These are phyloP conservation scores for Lyophyllum atratum DNA, from an alignment of 768 basidiomycete genomes.

Conservation along the genomic window DNA sequence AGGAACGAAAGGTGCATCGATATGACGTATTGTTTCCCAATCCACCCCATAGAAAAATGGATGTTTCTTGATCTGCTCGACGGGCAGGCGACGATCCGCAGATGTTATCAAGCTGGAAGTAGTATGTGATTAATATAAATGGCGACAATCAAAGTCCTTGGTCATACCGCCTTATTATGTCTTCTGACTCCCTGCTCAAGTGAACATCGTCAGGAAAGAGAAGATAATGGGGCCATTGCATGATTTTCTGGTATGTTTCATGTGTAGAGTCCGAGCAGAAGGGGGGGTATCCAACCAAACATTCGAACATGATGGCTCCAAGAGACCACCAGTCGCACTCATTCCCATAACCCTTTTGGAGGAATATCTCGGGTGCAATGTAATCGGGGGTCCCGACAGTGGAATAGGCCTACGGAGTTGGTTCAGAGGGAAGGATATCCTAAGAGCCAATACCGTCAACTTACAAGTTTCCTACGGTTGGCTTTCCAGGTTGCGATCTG, in stretches of 20 bases:
- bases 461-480: constrained; percentile 90
- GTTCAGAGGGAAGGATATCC: not conserved
- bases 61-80: constrained; percentile 90
- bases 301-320: constrained; percentile 98
- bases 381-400: constrained; percentile 97
- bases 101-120: constrained; percentile 74
- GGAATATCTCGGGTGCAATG: constrained; percentile 96
- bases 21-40: constrained; percentile 84
- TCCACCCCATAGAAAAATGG: constrained; percentile 96
- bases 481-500: constrained; percentile 99
- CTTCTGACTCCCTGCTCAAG: constrained; percentile 88
- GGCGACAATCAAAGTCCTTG: not conserved
- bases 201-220: constrained; percentile 94
- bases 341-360: constrained; percentile 95
- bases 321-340: constrained; percentile 99
- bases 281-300: constrained; percentile 94
- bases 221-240: constrained; percentile 89
- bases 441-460: constrained; percentile 18
- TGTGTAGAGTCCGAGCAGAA: constrained; percentile 96
- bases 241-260: constrained; percentile 97
- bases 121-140: not conserved
- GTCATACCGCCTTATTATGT: constrained; percentile 77
- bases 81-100: constrained; percentile 71
- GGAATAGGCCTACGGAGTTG: constrained; percentile 76
- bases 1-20: constrained; percentile 97